phyloP scores from a whole-genome alignment of 352 stramenopile genomes.

The Globisporangium barbulae region DNA sequence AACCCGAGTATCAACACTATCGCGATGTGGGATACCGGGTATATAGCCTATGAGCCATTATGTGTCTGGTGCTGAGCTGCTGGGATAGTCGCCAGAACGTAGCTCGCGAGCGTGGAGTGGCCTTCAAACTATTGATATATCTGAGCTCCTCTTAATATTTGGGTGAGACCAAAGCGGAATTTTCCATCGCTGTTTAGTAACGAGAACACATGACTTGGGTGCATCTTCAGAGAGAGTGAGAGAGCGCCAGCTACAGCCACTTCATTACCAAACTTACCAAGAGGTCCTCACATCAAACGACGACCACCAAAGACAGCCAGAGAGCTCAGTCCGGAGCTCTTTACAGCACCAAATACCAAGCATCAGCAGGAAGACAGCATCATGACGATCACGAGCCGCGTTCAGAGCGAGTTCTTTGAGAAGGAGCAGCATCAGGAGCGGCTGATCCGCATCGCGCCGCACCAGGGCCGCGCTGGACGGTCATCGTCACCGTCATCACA shows the following conservation, averaged over 20 bases:
- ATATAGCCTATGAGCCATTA: neutral
- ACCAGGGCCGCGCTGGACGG: slow-evolving; percentile 7
- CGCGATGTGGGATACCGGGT: neutral
- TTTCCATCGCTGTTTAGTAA: neutral
- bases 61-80: neutral
- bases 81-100: neutral
- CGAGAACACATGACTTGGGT: neutral
- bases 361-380: neutral
- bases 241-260: slow-evolving; percentile 4
- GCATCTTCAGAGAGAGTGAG: neutral
- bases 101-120: neutral
- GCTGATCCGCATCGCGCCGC: slow-evolving; percentile 21
- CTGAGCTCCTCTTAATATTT: neutral
- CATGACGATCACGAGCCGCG: slow-evolving; percentile 18
- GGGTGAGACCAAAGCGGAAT: neutral
- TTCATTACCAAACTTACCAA: slow-evolving; percentile 13
- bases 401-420: slow-evolving; percentile 21
- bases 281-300: slow-evolving; percentile 3
- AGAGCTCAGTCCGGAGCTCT: neutral
- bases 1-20: neutral
- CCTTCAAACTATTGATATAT: neutral
- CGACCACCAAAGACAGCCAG: neutral
- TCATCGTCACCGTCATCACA: neutral
- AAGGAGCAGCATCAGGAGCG: slow-evolving; percentile 14
- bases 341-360: neutral